Base-by-base conservation (phyloP, 2,329 filamentous ascomycete genomes). In the Chalaropsis thielavioides region DNA sequence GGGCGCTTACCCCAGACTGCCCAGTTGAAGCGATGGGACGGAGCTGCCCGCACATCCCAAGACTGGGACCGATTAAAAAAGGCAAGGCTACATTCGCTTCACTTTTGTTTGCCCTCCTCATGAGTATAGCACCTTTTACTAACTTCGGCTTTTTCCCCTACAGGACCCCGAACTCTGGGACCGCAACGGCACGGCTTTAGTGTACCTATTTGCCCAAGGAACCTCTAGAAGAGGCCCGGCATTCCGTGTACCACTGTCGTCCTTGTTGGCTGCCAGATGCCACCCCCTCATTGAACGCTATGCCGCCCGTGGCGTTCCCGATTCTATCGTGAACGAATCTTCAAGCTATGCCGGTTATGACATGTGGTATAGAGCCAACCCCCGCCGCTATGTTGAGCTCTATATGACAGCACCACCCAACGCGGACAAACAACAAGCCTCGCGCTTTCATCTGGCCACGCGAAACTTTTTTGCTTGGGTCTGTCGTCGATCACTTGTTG, bases 381-480 rank as follows among this genome's bases (percentile, higher is more conserved):
- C 72, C 2, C 67, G 69, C 43, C 71, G 70, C 60, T 74, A 68
- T 38, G 72, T 83, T 64, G 84, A 90, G 62, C 76, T 92, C 1
- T 90, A 85, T 71, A 83, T 92, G n/a, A 83, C 88, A 1, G 78
- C 86, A 0, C 86, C 87, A 0, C 71, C 79, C 0, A 74, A 76
- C 41, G 74, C 78, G 3, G 78, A 81, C 60, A 78, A 79, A 68
- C 76, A 79, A 3, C 79, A 85, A 67, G 76, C 81, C 0, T 82
- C 84, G 69, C 73, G 77, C 44, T 87, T 87, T 72, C 85, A 90
- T 69, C 71, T 90, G 4, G 82, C 84, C 0, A 88, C 83, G 2
- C 81, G 89, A 15, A 92, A 92, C 71, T 83, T 90, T 69, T 86
- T 92, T 66, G 88, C 89, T 2, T 91, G 85, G 77, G 73, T 89